Evolutionary conservation across 257 asterid genomes (phyloP), one percentile per base, ranked within the genome.

Genomic region (Echium plantagineum): DNA sequence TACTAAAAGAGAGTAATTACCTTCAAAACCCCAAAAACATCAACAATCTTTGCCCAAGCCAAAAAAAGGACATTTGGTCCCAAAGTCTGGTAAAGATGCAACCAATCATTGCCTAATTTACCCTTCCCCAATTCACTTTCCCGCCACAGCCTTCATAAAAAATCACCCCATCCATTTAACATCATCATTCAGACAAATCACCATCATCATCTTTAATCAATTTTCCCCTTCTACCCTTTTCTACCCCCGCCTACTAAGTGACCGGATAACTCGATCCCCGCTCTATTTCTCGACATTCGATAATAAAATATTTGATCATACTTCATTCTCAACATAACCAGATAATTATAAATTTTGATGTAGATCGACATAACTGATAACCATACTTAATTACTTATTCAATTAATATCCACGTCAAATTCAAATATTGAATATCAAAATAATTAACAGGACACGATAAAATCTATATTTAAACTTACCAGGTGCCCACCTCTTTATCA

Each of bases 401-500:
- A 26, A 26, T 5, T 26, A 26, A 26, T 26, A 26, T 26, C 30
- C 5, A 26, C 2, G 5, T 5, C 30, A 26, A 5, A 26, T 26
- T 5, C 30, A 26, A 26, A 26, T 26, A 5, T 26, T 26, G 4
- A 26, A 26, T 2, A 26, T 26, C 30, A 26, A 26, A 26, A 26
- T 5, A 26, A 26, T 26, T 5, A 26, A 26, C 2, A 2, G 5
- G 5, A 2, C 5, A 26, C 30, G 30, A 2, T 24, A 24, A 24
- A 24, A 24, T 24, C 26, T 24, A 24, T 28, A 28, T 28, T 28
- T 28, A 28, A 24, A 28, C 32, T 28, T 28, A 28, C 5, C 4
- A 28, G 32, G 32, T 21, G 60, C 2, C 60, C 60, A 35, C 60
- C 60, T 56, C 60, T 56, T 56, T 56, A 13, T 21, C 38, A 28